Evolutionary conservation across 257 asterid genomes (phyloP).

Genomic region (Solanum peruvianum): DNA sequence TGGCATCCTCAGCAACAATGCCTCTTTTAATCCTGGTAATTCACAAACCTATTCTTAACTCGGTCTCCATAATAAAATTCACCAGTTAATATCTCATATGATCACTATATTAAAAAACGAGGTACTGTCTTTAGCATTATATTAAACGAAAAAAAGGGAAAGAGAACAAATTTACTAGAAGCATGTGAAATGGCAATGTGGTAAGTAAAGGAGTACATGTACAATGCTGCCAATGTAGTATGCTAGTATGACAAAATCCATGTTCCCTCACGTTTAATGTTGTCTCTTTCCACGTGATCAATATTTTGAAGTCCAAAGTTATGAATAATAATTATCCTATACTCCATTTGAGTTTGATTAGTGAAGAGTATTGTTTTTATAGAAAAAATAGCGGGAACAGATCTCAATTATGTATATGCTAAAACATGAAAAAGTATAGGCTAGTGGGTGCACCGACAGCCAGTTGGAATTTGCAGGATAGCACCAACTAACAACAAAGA

Average conservation of each 20-base stretch:
- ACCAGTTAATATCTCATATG: background rate
- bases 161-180: background rate
- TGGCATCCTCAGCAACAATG: slow-evolving; percentile 72
- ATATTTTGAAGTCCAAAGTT: background rate
- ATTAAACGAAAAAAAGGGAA: background rate
- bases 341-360: background rate
- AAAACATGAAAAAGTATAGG: background rate
- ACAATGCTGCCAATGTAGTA: background rate
- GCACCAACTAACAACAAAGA: background rate
- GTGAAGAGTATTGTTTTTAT: background rate
- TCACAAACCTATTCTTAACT: background rate
- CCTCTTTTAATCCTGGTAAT: slow-evolving; percentile 70
- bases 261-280: slow-evolving; percentile 6
- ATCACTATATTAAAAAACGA: background rate
- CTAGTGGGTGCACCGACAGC: background rate
- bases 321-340: background rate
- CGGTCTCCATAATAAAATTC: background rate
- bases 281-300: slow-evolving; percentile 21
- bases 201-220: background rate
- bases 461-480: background rate
- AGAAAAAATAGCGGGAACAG: background rate
- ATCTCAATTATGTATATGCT: background rate
- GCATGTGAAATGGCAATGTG: background rate
- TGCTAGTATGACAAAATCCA: background rate
- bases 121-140: background rate